phyloP scores from a whole-genome alignment of 2,329 filamentous ascomycete species.

The Pestalotiopsis sp. region DNA sequence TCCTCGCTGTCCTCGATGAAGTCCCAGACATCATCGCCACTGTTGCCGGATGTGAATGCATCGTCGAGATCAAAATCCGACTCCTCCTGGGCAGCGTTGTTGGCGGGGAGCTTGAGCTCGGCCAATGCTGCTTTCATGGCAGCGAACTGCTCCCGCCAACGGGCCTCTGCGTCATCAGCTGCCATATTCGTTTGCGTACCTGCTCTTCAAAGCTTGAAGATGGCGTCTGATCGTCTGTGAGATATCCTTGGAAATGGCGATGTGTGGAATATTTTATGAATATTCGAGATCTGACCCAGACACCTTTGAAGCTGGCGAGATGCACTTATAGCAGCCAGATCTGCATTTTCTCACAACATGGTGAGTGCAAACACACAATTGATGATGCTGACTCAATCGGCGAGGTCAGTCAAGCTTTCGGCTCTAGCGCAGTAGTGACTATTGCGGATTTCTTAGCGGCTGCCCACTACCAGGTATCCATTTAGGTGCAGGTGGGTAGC shows the following conservation, averaged over 20 bases:
- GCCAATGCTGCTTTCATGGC: slow-evolving; percentile 87
- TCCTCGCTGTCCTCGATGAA: slow-evolving; percentile 78
- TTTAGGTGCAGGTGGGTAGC: too few relatives aligned
- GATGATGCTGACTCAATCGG: slow-evolving; percentile 10
- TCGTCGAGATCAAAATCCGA: slow-evolving; percentile 68
- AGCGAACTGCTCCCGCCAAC: slow-evolving; percentile 85
- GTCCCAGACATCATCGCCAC: slow-evolving; percentile 88
- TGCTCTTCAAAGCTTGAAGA: background rate
- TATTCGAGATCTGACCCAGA: background rate
- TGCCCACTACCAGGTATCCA: background rate
- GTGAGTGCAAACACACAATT: background rate
- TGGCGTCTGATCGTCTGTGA: too few relatives aligned
- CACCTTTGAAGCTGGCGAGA: background rate
- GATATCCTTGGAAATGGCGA: too few relatives aligned
- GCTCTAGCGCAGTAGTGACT: slow-evolving; percentile 2
- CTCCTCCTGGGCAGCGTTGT: slow-evolving; percentile 43
- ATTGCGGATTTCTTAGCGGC: background rate
- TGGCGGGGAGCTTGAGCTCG: slow-evolving; percentile 59
- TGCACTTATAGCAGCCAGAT: background rate
- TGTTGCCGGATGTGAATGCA: slow-evolving; percentile 58
- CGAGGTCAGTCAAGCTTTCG: background rate
- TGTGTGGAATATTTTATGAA: too few relatives aligned
- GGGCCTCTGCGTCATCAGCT: slow-evolving; percentile 46
- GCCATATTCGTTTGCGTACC: slow-evolving; percentile 1
- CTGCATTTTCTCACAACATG: background rate